Evolutionary conservation across 345 rosid genomes (phyloP).

Genomic region (Cardamine resedifolia): DNA sequence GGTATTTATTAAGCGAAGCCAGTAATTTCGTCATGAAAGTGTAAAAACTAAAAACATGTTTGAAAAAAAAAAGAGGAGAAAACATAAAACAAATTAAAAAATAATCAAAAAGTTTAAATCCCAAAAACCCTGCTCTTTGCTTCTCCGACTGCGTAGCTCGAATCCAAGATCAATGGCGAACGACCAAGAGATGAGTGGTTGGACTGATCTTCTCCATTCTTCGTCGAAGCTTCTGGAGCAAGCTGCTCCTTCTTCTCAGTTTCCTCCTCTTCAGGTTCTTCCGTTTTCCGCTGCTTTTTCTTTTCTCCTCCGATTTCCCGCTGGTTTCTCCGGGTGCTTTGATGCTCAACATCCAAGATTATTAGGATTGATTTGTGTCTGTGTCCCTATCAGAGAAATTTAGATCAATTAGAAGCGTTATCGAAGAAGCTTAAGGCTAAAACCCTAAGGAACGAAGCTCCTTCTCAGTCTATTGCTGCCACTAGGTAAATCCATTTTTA

Average conservation of each 20-base stretch:
- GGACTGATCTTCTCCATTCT: conserved; percentile 94
- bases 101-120: conserved; percentile 15
- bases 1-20: neutral
- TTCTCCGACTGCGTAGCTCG: conserved; percentile 30
- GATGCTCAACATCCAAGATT: neutral
- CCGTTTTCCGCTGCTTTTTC: conserved; percentile 13
- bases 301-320: conserved; percentile 2
- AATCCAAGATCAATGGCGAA: conserved; percentile 55
- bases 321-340: neutral
- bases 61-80: neutral
- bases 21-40: neutral
- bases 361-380: neutral
- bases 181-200: conserved; percentile 77
- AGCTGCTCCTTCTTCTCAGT: conserved; percentile 96
- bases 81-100: neutral
- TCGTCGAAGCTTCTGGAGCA: conserved; percentile 95
- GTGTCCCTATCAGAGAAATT: conserved; percentile 64
- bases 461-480: conserved; percentile 94
- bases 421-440: conserved; percentile 97
- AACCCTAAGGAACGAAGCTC: conserved; percentile 80
- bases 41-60: too few species aligned
- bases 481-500: conserved; percentile 57
- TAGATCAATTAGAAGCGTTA: conserved; percentile 90
- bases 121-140: conserved; percentile 23
- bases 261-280: conserved; percentile 96